Percentiles rank a stretch among this genome's conserved stretches.
phyloP scores from a whole-genome alignment of 768 basidiomycete species.

The Rhodosporidiobolus odoratus region DNA sequence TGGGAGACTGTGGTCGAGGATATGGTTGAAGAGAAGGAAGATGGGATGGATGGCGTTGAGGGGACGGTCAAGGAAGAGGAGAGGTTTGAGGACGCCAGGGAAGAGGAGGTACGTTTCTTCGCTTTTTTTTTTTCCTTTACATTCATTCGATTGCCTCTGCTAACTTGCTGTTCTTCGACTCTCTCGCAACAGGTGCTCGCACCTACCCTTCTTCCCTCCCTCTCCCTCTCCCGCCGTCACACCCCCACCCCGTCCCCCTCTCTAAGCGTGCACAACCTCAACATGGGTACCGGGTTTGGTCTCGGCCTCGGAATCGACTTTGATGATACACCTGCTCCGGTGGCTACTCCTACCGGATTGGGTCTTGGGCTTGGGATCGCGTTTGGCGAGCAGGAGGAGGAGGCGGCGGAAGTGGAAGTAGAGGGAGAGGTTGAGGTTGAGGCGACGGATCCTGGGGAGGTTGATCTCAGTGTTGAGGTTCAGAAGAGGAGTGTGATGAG shows the following conservation, averaged over 20 bases:
- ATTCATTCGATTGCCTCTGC: background rate
- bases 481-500: no score
- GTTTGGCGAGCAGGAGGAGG: background rate
- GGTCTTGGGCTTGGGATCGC: background rate
- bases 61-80: background rate
- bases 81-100: background rate
- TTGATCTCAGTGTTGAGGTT: no score
- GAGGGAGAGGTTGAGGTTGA: background rate
- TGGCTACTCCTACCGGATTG: no score
- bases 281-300: background rate
- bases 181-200: background rate
- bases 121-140: no score
- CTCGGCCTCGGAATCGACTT: conserved; percentile 18
- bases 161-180: background rate
- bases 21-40: background rate
- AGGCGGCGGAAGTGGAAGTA: background rate
- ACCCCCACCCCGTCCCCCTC: no score
- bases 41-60: background rate
- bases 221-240: background rate
- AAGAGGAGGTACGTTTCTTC: background rate
- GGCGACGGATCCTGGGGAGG: no score
- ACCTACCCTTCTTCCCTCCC: background rate
- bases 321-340: no score
- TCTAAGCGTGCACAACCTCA: no score
- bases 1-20: background rate